Evolutionary conservation across 192 early-diverging fungal species (phyloP).

Genomic region (Spinellus fusiger): DNA sequence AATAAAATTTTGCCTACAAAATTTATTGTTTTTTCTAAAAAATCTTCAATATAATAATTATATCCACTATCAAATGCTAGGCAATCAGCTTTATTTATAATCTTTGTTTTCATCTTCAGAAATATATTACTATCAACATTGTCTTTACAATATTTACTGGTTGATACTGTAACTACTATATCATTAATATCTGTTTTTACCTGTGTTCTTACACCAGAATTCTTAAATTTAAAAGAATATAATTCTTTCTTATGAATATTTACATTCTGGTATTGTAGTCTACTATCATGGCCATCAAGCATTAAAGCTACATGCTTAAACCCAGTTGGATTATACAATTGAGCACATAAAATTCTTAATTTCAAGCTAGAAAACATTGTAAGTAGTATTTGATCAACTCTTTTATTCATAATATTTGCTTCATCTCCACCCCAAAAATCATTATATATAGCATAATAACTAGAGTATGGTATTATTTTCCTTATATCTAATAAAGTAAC

Average conservation of each 20-base stretch:
- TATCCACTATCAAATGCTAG: neutral
- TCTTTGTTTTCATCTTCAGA: neutral
- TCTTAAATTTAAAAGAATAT: neutral
- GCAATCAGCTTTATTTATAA: neutral
- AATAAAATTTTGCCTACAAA: neutral
- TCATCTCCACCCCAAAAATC: too few species aligned
- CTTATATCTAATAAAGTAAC: too few species aligned
- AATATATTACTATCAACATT: neutral
- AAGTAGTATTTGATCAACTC: too few species aligned
- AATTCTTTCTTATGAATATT: neutral
- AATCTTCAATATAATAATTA: neutral
- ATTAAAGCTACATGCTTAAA: too few species aligned
- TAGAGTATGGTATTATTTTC: too few species aligned
- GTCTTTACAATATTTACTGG: neutral
- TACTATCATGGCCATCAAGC: too few species aligned
- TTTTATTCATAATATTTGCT: too few species aligned
- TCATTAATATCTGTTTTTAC: neutral
- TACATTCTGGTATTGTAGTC: neutral
- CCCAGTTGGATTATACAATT: too few species aligned
- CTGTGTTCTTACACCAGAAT: neutral
- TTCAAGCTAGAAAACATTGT: too few species aligned
- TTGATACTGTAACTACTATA: neutral
- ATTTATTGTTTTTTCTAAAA: neutral
- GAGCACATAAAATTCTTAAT: too few species aligned
- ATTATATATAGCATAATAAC: too few species aligned